Base-by-base conservation (phyloP, 306 rosid genomes). In the Dryas octopetala region DNA sequence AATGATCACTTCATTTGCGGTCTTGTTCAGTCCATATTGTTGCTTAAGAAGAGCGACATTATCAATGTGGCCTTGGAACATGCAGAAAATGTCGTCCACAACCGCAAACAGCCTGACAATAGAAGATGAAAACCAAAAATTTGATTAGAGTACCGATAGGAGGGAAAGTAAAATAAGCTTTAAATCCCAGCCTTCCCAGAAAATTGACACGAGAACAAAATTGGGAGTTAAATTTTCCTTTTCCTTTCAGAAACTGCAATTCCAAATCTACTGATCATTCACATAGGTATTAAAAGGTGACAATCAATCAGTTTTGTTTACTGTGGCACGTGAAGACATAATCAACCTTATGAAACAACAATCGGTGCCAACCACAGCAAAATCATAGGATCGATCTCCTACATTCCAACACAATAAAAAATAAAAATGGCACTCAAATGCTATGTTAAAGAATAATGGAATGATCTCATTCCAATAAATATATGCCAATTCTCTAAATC, bases 1-100 rank as follows among this genome's bases (percentile, higher is more conserved):
- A 59, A 95, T 95, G 78, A 86, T 87, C 67, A 78, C 97, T 82
- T 92, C 99, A 77, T 88, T 95, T 23, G 92, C 97, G 0, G 99
- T 76, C 83, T 92, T 96, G 67, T 85, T 89, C 93, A 96, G 76
- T 59, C 99, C 99, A 80, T 96, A 96, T 73, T 96, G 99, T 80
- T 96, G 98, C 86, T 96, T 96, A 12, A 96, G 98, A 75, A 74
- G 74, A 28, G 96, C 96, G 49, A 96, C 84, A 73, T 96, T 96
- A 64, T 88, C 90, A 77, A 92, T 83, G 82, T 96, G 97, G 77
- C 99, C 99, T 86, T 89, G 89, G 83, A 96, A 96, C 86, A 96
- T 71, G 90, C 99, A 96, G 93, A 96, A 96, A 74, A 96, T 89
- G 80, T 92, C 98, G 69, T 96, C 97, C 96, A 96, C 99, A 49